Conservation (phyloP, 257 asterid species). For the Thymus mandschuricus region DNA sequence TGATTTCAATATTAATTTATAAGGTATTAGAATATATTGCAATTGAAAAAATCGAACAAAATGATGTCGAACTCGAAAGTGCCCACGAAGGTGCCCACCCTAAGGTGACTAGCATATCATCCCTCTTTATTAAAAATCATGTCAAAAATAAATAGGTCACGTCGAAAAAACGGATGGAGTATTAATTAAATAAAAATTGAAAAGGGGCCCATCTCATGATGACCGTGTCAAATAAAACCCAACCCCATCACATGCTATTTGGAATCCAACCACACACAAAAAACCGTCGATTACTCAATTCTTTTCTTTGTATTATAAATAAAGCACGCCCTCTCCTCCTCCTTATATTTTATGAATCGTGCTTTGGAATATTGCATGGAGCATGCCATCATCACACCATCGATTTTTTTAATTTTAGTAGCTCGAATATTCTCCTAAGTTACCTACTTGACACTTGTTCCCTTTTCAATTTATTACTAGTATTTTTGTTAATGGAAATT, state of each 20-base stretch:
- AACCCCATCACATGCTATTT: conserved; percentile 34
- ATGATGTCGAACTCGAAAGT: no score
- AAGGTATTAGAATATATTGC: no score
- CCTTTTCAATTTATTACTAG: background rate
- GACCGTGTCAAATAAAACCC: conserved; percentile 26
- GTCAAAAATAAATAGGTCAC: no score
- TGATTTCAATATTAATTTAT: no score
- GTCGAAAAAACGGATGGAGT: no score
- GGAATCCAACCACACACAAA: conserved; percentile 27
- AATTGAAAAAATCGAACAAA: no score
- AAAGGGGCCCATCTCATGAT: conserved; percentile 24
- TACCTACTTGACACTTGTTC: conserved; percentile 23
- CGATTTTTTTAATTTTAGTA: background rate
- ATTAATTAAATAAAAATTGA: conserved; percentile 1
- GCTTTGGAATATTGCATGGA: conserved; percentile 26
- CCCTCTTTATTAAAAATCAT: no score
- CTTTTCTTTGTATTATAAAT: background rate
- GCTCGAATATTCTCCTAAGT: conserved; percentile 27
- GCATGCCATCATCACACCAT: conserved; percentile 18
- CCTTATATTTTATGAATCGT: background rate
- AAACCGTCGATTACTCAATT: background rate
- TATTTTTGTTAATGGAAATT: background rate
- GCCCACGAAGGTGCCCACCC: no score
- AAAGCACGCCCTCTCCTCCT: background rate
- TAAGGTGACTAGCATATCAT: no score